Conservation (phyloP, 2,329 filamentous ascomycete genomes). For the Tricladium varicosporioides region DNA sequence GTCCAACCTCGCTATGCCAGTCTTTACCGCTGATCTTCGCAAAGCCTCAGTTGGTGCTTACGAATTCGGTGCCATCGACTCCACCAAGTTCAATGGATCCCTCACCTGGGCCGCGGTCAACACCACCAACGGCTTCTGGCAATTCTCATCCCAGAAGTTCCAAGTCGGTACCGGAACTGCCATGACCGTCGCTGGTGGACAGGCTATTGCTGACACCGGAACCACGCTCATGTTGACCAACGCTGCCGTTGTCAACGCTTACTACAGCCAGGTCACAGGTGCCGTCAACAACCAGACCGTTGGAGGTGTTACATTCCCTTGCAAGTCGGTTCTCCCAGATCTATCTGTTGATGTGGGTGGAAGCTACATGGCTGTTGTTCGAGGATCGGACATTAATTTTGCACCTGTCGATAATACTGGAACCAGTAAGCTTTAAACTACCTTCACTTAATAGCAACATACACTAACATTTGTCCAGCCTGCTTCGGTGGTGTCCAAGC, state of each 20-base stretch:
- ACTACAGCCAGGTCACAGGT: constrained; percentile 39
- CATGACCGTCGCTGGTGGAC: constrained; percentile 55
- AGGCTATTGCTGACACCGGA: constrained; percentile 44
- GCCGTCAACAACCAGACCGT: constrained; percentile 35
- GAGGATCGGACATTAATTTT: constrained; percentile 49
- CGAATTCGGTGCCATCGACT: constrained; percentile 57
- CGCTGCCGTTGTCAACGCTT: constrained; percentile 37
- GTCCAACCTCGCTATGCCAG: constrained; percentile 43
- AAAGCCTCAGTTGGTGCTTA: constrained; percentile 47
- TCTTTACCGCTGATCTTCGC: constrained; percentile 58
- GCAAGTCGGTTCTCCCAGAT: constrained; percentile 35
- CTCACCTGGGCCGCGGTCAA: constrained; percentile 51
- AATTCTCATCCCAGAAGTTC: constrained; percentile 49
- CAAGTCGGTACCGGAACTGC: constrained; percentile 50
- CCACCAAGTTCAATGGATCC: constrained; percentile 49
- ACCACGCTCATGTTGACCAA: constrained; percentile 42
- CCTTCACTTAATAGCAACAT: neutral
- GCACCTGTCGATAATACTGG: constrained; percentile 42
- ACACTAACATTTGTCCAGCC: constrained; percentile 33
- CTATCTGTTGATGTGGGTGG: constrained; percentile 39
- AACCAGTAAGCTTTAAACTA: constrained; percentile 43
- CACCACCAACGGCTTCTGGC: constrained; percentile 53
- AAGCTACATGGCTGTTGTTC: constrained; percentile 44
- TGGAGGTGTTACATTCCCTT: constrained; percentile 40
- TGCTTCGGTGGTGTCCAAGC: constrained; percentile 70